These are phyloP conservation scores for Colletotrichum plurivorum DNA, from an alignment of 2,329 filamentous ascomycete species.

Conservation along the genomic window DNA sequence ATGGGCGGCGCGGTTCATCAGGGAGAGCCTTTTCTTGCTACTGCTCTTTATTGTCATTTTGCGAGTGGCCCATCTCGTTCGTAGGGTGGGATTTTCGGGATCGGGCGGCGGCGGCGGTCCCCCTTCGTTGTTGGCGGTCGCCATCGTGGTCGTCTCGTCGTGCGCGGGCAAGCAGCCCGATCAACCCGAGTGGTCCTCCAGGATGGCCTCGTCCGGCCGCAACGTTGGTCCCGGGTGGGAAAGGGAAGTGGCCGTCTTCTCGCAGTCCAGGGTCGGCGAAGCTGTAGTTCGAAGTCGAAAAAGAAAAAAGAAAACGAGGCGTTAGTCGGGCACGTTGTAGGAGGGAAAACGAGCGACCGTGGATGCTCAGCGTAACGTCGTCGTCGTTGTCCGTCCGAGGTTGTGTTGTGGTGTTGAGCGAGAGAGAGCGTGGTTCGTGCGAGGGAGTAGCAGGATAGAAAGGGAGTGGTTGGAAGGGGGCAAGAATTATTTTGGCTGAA, in stretches of 20 bases:
- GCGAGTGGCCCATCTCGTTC: conserved; percentile 97
- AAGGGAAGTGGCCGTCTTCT: conserved; percentile 4
- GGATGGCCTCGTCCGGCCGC: conserved; percentile 52
- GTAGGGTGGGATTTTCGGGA: conserved; percentile 67
- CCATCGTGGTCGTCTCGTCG: conserved; percentile 45
- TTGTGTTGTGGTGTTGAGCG: conserved; percentile 36
- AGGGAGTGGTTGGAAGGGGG: conserved; percentile 41
- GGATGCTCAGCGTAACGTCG: conserved; percentile 35
- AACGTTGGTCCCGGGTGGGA: conserved; percentile 34
- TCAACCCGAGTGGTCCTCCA: conserved; percentile 58
- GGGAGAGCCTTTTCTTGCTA: conserved; percentile 83
- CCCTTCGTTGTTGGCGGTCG: conserved; percentile 37
- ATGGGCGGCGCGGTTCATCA: conserved; percentile 82
- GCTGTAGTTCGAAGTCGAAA: conserved; percentile 6
- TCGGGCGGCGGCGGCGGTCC: conserved; percentile 65
- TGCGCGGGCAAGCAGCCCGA: conserved; percentile 50
- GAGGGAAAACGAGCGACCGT: conserved; percentile 37
- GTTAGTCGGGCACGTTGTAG: conserved; percentile 12
- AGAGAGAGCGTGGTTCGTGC: conserved; percentile 38
- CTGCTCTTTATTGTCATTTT: conserved; percentile 83
- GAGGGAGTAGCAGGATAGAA: conserved; percentile 37
- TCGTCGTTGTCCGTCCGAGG: conserved; percentile 35
- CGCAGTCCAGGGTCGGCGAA: conserved; percentile 23
- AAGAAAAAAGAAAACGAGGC: not conserved
- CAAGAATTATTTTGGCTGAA: conserved; percentile 41